phyloP scores from a whole-genome alignment of 805 yeast species.

The Candida suzukii region DNA sequence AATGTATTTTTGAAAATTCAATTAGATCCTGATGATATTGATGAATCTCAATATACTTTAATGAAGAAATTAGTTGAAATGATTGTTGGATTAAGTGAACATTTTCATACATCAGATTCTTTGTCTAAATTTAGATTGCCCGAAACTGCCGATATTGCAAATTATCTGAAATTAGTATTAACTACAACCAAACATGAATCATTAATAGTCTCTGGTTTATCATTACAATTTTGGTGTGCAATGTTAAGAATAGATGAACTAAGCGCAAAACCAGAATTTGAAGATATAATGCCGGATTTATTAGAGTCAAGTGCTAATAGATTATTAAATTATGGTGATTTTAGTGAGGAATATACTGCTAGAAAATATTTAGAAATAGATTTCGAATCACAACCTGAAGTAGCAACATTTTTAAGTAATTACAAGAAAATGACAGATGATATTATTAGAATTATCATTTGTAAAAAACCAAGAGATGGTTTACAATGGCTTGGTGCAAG shows the following conservation, averaged over 20 bases:
- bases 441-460: constrained; percentile 79
- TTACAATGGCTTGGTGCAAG: constrained; percentile 75
- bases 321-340: constrained; percentile 62
- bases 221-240: constrained; percentile 92
- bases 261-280: constrained; percentile 48
- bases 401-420: constrained; percentile 66
- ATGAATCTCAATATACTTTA: constrained; percentile 70
- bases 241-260: constrained; percentile 76
- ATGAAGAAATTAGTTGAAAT: constrained; percentile 88
- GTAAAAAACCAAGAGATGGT: constrained; percentile 78
- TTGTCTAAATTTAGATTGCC: constrained; percentile 28
- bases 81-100: constrained; percentile 81
- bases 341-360: constrained; percentile 58
- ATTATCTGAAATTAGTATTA: constrained; percentile 68
- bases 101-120: constrained; percentile 32
- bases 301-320: constrained; percentile 74
- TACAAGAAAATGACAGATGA: constrained; percentile 85
- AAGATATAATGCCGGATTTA: constrained; percentile 54
- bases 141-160: constrained; percentile 52
- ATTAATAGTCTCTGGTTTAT: constrained; percentile 82
- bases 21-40: constrained; percentile 57
- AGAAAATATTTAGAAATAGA: constrained; percentile 71
- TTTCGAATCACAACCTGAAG: constrained; percentile 81
- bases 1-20: constrained; percentile 57
- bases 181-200: constrained; percentile 80